Base-by-base conservation (phyloP, 176 grass and related monocot genomes). In the Aegilops longissima region DNA sequence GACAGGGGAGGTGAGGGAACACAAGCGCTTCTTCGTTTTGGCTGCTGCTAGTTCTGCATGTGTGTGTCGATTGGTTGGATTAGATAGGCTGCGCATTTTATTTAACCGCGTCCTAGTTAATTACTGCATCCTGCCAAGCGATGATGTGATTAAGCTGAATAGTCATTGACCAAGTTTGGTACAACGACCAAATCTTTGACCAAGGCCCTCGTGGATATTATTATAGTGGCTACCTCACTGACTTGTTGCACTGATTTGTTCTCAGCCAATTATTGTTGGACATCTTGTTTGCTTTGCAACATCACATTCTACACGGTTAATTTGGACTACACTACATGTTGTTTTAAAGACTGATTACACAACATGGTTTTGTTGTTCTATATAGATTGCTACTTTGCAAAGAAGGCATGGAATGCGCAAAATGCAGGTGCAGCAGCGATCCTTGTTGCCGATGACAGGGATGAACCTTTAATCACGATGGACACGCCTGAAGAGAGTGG, bases 381-480 rank as follows among this genome's bases (percentile, higher is more conserved):
- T 61, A 14, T 42, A 93, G 94, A 95, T 81, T 93, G 94, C 61
- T 93, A 83, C 73, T 93, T 95, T 40, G 81, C 94, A 61, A 89
- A 83, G 68, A 96, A 96, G 84, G 94, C 89, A 78, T 93, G 91
- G 88, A 63, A 93, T 65, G 91, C 84, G 12, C 94, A 96, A 68
- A 96, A 84, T n/a, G 86, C 89, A 21, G 91, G 94, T 66, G 91
- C 84, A 24, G 94, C 87, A 9, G 91, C 94, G 8, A 87, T 95
- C 66, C 86, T 95, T 84, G 89, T 95, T 79, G 91, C 91, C 17
- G 94, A 95, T 83, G 70, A 91, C 84, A 95, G 86, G 76, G 61
- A 31, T 16, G 91, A 95, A 79, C 94, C 94, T 16, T 67, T 95
- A 49, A 93, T 95, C 61, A 95, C 94, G 47, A 90, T 95, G 89